phyloP scores from a whole-genome alignment of 2,329 filamentous ascomycete genomes.

The Neofusicoccum parvum region DNA sequence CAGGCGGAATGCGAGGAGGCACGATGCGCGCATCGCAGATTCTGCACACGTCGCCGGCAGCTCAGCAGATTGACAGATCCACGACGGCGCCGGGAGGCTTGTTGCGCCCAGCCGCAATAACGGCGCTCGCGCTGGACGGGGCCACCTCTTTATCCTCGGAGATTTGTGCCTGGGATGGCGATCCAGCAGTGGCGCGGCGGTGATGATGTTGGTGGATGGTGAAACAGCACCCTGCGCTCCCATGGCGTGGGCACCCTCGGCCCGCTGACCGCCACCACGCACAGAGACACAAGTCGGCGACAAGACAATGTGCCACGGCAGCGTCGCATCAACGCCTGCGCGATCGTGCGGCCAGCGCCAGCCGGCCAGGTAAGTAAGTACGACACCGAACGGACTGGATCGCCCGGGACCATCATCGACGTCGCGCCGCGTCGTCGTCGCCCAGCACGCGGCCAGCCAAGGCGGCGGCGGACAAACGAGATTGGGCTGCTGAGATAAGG shows the following conservation, averaged over 20 bases:
- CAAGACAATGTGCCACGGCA: slow-evolving; percentile 13
- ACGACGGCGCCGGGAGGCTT: background rate
- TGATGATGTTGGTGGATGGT: background rate
- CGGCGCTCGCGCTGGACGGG: background rate
- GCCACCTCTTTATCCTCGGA: background rate
- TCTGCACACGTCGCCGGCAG: slow-evolving; percentile 1
- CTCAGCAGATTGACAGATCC: background rate
- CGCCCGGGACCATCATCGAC: background rate
- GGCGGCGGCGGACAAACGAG: background rate
- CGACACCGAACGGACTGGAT: background rate
- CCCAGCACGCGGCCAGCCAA: background rate
- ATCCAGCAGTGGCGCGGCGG: background rate
- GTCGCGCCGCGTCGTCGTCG: background rate
- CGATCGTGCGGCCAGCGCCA: background rate
- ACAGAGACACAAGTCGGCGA: background rate
- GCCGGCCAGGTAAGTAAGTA: no score
- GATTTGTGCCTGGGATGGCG: slow-evolving; percentile 1
- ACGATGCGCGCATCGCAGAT: background rate
- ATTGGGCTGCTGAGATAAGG: slow-evolving; percentile 12
- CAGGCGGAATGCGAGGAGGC: background rate
- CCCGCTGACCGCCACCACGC: slow-evolving; percentile 15
- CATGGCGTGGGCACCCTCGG: background rate
- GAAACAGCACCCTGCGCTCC: slow-evolving; percentile 10
- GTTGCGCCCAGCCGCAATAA: background rate
- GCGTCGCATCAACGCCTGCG: slow-evolving; percentile 1